Percentiles rank a stretch among this genome's conserved stretches.
Evolutionary conservation across 768 basidiomycete species (phyloP).

Genomic region (Termitomyces sp.): DNA sequence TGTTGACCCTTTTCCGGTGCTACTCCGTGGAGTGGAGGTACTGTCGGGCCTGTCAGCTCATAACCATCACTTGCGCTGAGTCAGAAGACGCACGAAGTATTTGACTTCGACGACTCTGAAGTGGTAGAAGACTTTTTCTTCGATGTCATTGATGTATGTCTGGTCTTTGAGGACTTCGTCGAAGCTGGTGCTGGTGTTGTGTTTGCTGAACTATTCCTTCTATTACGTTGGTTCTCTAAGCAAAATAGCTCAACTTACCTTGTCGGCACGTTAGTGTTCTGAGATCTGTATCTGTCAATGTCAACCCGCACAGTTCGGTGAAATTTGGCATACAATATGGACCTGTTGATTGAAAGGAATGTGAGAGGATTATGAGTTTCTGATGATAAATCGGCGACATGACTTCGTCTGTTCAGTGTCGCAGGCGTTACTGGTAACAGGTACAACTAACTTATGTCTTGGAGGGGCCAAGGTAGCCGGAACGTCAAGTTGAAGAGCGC

Average conservation of each 20-base stretch:
- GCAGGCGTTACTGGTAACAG: too few species aligned
- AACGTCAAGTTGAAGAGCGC: too few species aligned
- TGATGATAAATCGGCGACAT: too few species aligned
- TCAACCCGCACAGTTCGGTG: background rate
- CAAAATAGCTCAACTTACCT: background rate
- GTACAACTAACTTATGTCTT: too few species aligned
- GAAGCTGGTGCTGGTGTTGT: too few species aligned
- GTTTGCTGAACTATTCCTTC: background rate
- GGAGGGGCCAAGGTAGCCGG: background rate
- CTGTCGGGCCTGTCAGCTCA: background rate
- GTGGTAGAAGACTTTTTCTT: too few species aligned
- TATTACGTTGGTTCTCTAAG: background rate
- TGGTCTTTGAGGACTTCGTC: background rate
- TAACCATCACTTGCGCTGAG: background rate
- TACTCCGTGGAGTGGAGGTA: background rate
- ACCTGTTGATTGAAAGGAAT: background rate
- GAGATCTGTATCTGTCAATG: background rate
- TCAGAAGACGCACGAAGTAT: background rate
- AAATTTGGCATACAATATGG: background rate
- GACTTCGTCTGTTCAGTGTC: background rate
- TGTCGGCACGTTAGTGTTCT: too few species aligned
- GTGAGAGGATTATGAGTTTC: background rate
- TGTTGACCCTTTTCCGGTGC: too few species aligned
- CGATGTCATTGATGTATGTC: background rate
- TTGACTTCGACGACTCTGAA: too few species aligned